phyloP scores from a whole-genome alignment of 495 filamentous ascomycete species.

The Tetracladium marchalianum region DNA sequence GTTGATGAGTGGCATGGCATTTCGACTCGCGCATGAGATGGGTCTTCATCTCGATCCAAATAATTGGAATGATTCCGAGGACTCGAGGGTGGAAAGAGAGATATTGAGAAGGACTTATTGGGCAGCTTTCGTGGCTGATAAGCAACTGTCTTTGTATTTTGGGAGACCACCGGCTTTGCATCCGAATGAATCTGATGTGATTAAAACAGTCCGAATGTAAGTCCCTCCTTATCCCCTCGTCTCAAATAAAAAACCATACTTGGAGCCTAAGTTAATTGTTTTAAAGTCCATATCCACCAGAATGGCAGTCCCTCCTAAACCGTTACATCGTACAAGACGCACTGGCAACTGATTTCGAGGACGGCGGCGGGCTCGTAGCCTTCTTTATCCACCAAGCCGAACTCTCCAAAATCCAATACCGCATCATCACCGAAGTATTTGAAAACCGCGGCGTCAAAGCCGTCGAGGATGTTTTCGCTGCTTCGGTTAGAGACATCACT shows the following conservation, averaged over 20 bases:
- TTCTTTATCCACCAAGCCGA: constrained; percentile 22
- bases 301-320: constrained; percentile 19
- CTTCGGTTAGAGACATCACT: constrained; percentile 22
- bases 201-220: constrained; percentile 21
- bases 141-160: constrained; percentile 25
- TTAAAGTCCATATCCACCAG: constrained; percentile 6
- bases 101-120: constrained; percentile 24
- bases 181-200: constrained; percentile 24
- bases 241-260: no score
- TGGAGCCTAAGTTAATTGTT: no score
- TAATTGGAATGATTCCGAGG: constrained; percentile 22
- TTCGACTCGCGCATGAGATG: constrained; percentile 23
- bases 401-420: constrained; percentile 24
- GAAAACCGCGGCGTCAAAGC: constrained; percentile 21
- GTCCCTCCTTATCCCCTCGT: background rate
- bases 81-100: constrained; percentile 22
- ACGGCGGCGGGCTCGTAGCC: constrained; percentile 20
- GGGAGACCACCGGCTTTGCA: constrained; percentile 24
- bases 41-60: constrained; percentile 27
- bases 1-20: constrained; percentile 27
- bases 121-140: constrained; percentile 26
- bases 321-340: constrained; percentile 19
- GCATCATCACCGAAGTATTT: constrained; percentile 27
- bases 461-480: constrained; percentile 18
- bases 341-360: constrained; percentile 22